Conservation (phyloP, 805 yeast genomes). For the Saccharomycopsis microspora region DNA sequence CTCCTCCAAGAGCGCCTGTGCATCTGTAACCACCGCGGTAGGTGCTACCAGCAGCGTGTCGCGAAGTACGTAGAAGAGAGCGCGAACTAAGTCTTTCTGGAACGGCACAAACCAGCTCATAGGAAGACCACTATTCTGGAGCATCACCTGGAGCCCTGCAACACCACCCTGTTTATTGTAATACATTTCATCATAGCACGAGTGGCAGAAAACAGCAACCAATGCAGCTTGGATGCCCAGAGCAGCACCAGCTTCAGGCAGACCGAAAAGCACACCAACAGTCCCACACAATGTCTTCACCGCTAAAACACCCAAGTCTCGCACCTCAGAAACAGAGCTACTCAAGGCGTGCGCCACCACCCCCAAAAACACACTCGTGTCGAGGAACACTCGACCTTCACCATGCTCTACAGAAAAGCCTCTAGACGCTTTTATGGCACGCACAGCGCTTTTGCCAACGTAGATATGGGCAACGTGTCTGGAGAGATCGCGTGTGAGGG, state of each 20-base stretch:
- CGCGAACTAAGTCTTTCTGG: slow-evolving; percentile 76
- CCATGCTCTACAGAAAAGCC: slow-evolving; percentile 66
- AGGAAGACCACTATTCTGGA: slow-evolving; percentile 58
- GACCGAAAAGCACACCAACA: slow-evolving; percentile 58
- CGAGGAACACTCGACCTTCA: slow-evolving; percentile 64
- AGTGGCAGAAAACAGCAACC: slow-evolving; percentile 76
- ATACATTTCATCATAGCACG: slow-evolving; percentile 83
- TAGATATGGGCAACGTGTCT: slow-evolving; percentile 74
- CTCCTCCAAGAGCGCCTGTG: slow-evolving; percentile 53
- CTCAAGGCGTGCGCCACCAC: slow-evolving; percentile 76
- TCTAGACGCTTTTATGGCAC: slow-evolving; percentile 54
- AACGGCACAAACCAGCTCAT: slow-evolving; percentile 61
- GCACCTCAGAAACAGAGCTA: slow-evolving; percentile 59
- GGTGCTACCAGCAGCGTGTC: slow-evolving; percentile 90
- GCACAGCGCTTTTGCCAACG: slow-evolving; percentile 63
- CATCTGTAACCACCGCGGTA: slow-evolving; percentile 57
- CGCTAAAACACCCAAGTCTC: slow-evolving; percentile 59
- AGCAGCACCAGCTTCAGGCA: slow-evolving; percentile 49
- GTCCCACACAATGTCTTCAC: slow-evolving; percentile 52
- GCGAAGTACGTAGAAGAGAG: slow-evolving; percentile 79
- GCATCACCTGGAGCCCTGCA: slow-evolving; percentile 64
- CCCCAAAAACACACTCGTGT: slow-evolving; percentile 57
- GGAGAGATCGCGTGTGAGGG: slow-evolving; percentile 52
- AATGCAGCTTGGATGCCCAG: slow-evolving; percentile 69
- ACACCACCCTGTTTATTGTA: slow-evolving; percentile 85